Conservation (phyloP, 2,329 filamentous ascomycete genomes). For the Lasiodiplodia citricola region DNA sequence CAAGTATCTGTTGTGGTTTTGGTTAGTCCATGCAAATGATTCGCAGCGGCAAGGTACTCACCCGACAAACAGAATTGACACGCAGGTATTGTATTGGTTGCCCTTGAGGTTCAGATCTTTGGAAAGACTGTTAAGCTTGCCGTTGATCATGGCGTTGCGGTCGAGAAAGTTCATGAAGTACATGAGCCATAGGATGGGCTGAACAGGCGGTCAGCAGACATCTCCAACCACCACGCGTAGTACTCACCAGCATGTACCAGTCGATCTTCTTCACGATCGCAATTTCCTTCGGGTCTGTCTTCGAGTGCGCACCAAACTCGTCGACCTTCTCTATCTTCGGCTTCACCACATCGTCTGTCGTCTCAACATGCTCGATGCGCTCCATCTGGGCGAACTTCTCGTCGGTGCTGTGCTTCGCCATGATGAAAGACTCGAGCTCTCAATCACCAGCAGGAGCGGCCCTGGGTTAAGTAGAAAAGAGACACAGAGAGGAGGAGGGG, state of each 20-base stretch:
- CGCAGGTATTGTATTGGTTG: slow-evolving; percentile 48
- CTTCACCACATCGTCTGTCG: slow-evolving; percentile 9
- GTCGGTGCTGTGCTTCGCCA: slow-evolving; percentile 9
- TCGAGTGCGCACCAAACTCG: slow-evolving; percentile 42
- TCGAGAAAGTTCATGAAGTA: slow-evolving; percentile 51
- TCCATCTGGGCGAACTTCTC: slow-evolving; percentile 11
- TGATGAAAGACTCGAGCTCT: neutral
- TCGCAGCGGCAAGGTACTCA: slow-evolving; percentile 33
- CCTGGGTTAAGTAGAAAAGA: neutral
- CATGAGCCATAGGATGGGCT: slow-evolving; percentile 49
- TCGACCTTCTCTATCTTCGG: slow-evolving; percentile 34
- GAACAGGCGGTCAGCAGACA: neutral
- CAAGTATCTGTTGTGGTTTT: slow-evolving; percentile 36
- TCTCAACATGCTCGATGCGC: slow-evolving; percentile 15
- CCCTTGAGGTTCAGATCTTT: slow-evolving; percentile 46
- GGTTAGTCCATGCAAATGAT: slow-evolving; percentile 58
- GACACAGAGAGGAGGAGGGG: neutral
- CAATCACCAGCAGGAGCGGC: neutral
- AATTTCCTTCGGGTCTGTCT: slow-evolving; percentile 42
- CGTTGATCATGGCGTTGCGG: slow-evolving; percentile 69
- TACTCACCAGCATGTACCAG: slow-evolving; percentile 34
- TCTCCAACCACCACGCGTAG: too few species aligned
- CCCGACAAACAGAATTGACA: slow-evolving; percentile 64
- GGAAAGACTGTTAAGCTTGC: slow-evolving; percentile 66
- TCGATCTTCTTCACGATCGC: slow-evolving; percentile 41